Percentiles rank a stretch among this genome's conserved stretches.
Conservation (phyloP, 768 basidiomycete species). For the Gautieria morchelliformis region DNA sequence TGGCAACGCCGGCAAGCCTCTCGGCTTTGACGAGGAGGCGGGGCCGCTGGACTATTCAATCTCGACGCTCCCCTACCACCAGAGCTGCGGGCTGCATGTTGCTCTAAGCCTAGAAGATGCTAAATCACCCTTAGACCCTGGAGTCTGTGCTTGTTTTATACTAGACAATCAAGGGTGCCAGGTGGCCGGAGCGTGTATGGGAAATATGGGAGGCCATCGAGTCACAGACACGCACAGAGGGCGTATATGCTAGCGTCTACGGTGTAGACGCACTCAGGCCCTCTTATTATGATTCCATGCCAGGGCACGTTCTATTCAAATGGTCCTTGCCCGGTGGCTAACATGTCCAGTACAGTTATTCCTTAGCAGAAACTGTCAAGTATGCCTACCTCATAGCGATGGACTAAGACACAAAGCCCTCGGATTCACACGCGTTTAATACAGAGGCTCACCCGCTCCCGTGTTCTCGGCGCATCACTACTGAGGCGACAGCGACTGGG, state of each 20-base stretch:
- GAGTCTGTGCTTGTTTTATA: constrained; percentile 68
- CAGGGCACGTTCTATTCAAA: not conserved
- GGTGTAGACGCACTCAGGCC: not conserved
- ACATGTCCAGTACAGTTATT: constrained; percentile 27
- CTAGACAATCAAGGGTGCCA: constrained; percentile 54
- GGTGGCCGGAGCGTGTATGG: constrained; percentile 69
- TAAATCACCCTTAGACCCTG: constrained; percentile 38
- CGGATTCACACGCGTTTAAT: constrained; percentile 38
- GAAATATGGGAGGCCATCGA: constrained; percentile 58
- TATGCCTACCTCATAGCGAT: constrained; percentile 63
- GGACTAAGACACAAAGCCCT: constrained; percentile 46
- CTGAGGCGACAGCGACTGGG: too few species aligned
- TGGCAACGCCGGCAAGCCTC: constrained; percentile 1
- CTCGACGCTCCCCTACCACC: constrained; percentile 45
- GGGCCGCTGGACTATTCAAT: constrained; percentile 44
- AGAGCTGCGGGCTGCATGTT: constrained; percentile 38
- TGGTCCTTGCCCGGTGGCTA: not conserved
- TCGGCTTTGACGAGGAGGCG: not conserved
- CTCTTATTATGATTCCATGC: constrained; percentile 2
- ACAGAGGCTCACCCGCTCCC: constrained; percentile 65
- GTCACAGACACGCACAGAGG: constrained; percentile 22
- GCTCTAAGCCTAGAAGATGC: not conserved
- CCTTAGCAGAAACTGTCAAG: constrained; percentile 56
- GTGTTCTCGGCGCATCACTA: constrained; percentile 31
- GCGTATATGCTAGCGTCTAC: constrained; percentile 13